These are phyloP conservation scores for Annulohypoxylon stygium DNA, from an alignment of 495 filamentous ascomycete species.

Conservation along the genomic window DNA sequence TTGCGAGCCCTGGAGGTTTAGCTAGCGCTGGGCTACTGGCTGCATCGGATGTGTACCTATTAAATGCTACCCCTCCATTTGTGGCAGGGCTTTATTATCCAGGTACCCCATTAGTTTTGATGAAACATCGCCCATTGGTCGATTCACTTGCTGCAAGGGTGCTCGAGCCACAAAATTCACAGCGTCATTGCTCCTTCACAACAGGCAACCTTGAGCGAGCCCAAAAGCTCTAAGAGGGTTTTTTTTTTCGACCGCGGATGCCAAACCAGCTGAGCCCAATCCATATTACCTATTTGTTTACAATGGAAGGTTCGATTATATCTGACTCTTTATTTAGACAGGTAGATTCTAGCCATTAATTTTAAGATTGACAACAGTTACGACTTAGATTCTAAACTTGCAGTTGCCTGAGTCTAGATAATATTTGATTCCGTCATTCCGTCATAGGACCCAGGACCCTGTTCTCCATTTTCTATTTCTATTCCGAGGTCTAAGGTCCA, in stretches of 20 bases:
- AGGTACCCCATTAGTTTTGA: neutral
- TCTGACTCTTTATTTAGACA: neutral
- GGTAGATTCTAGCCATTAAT: no score
- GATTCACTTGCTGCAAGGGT: neutral
- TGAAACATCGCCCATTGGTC: neutral
- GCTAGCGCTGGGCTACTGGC: neutral
- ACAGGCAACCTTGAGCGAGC: constrained; percentile 22
- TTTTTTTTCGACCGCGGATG: neutral
- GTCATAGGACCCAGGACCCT: neutral
- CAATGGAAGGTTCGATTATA: neutral
- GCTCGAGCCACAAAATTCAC: constrained; percentile 10
- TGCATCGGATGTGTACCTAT: neutral
- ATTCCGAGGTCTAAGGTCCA: neutral
- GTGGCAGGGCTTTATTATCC: constrained; percentile 17
- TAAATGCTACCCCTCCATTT: constrained; percentile 39
- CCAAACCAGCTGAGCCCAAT: constrained; percentile 17
- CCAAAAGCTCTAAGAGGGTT: constrained; percentile 2
- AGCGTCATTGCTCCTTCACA: constrained; percentile 30
- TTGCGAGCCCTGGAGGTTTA: neutral
- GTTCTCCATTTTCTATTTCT: neutral
- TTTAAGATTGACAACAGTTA: no score
- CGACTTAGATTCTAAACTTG: neutral
- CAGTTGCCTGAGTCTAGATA: neutral
- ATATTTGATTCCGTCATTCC: neutral
- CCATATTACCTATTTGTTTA: constrained; percentile 18